A percentile compares a stretch with the other conserved stretches of the same genome.
Evolutionary conservation across 768 basidiomycete species (phyloP).

Genomic region (Suillus subalutaceus): DNA sequence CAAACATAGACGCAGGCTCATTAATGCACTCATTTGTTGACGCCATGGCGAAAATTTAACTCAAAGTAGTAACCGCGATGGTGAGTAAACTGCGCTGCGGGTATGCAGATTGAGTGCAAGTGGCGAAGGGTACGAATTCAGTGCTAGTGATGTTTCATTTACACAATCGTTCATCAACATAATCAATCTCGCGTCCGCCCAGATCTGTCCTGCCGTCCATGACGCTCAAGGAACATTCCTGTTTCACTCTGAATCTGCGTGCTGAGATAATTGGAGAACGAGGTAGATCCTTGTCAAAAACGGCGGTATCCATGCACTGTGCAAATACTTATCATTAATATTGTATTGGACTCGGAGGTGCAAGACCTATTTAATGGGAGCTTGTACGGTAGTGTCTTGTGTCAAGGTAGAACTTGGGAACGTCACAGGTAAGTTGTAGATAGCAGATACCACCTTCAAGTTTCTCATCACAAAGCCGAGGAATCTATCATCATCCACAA

Average conservation of each 20-base stretch:
- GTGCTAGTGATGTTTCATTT: neutral
- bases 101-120: neutral
- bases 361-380: neutral
- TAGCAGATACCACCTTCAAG: neutral
- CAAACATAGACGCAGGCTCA: neutral
- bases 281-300: neutral
- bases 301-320: neutral
- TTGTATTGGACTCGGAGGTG: neutral
- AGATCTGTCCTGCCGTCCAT: neutral
- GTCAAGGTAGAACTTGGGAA: neutral
- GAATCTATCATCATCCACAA: neutral
- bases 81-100: neutral
- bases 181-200: neutral
- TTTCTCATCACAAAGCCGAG: conserved; percentile 3
- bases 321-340: neutral
- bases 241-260: neutral
- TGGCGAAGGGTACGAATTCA: neutral
- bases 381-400: neutral
- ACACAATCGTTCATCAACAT: neutral
- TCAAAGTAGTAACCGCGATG: neutral
- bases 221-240: neutral
- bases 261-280: neutral
- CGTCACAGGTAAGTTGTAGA: neutral
- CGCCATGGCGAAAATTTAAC: neutral
- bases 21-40: neutral